Percentiles rank a stretch among this genome's conserved stretches.
Conservation (phyloP, 176 grass and related monocot species). For the Hordeum marinum region DNA sequence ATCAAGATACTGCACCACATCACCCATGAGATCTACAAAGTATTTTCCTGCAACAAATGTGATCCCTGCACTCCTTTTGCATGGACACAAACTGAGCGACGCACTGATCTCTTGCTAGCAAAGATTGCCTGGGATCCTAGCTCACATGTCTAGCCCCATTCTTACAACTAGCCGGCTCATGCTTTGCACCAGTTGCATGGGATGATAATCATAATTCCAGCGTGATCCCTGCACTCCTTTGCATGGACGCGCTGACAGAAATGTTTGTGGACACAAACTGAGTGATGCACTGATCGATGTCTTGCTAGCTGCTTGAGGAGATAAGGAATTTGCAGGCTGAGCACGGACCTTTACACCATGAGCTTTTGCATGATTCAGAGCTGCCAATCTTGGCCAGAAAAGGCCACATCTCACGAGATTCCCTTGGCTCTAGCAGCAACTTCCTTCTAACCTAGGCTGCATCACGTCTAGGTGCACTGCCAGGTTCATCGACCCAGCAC, state of each 20-base stretch:
- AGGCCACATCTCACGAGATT: slow-evolving; percentile 28
- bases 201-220: not conserved
- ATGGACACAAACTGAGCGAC: too few species aligned
- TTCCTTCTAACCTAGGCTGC: slow-evolving; percentile 35
- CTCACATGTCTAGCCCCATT: too few species aligned
- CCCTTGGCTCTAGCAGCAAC: not conserved
- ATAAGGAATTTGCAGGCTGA: slow-evolving; percentile 36
- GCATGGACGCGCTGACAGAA: not conserved
- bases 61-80: too few species aligned
- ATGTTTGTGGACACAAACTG: slow-evolving; percentile 20
- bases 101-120: not conserved
- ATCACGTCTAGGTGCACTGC: slow-evolving; percentile 48
- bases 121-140: too few species aligned
- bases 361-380: slow-evolving; percentile 27
- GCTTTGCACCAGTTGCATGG: not conserved
- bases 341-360: not conserved
- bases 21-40: not conserved
- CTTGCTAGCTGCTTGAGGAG: not conserved
- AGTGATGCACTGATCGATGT: not conserved
- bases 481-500: not conserved
- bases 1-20: not conserved
- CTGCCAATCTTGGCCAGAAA: slow-evolving; percentile 1
- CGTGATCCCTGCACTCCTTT: not conserved
- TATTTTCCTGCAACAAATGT: not conserved
- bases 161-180: not conserved